Conservation (phyloP, 140 eudicot genomes). For the Cichorium intybus region DNA sequence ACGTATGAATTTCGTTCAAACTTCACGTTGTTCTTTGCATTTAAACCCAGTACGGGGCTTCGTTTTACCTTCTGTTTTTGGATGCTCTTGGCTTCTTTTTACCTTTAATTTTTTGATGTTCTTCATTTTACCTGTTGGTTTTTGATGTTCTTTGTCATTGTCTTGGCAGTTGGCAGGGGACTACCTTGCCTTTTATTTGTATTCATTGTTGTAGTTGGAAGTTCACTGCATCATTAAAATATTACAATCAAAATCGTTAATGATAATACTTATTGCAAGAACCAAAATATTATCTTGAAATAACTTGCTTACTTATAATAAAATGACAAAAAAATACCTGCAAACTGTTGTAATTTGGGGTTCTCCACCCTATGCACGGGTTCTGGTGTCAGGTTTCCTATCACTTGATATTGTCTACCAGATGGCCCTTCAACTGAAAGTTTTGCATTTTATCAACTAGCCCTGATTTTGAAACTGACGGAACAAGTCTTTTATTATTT, state of each 20-base stretch:
- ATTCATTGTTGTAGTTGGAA: constrained; percentile 35
- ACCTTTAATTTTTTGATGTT: too few species aligned
- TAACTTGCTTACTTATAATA: constrained; percentile 66
- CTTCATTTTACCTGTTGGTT: too few species aligned
- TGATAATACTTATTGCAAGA: too few species aligned
- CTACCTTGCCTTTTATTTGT: constrained; percentile 55
- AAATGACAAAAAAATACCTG: constrained; percentile 67
- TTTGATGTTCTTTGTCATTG: too few species aligned
- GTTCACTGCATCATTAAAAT: constrained; percentile 40
- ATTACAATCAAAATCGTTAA: too few species aligned
- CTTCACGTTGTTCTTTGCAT: too few species aligned
- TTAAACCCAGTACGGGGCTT: too few species aligned
- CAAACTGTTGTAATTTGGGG: constrained; percentile 62
- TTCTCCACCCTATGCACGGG: constrained; percentile 29
- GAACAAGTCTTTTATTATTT: constrained; percentile 57
- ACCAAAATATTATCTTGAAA: too few species aligned
- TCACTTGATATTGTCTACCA: constrained; percentile 40
- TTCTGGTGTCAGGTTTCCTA: constrained; percentile 52
- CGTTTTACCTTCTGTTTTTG: too few species aligned
- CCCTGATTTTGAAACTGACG: constrained; percentile 53
- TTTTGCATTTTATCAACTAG: constrained; percentile 47
- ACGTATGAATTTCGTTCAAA: too few species aligned
- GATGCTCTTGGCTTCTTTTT: too few species aligned
- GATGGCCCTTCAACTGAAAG: constrained; percentile 37
- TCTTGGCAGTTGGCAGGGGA: too few species aligned